These are phyloP conservation scores for Phytophthora europaea DNA, from an alignment of 352 stramenopile species.

Conservation along the genomic window DNA sequence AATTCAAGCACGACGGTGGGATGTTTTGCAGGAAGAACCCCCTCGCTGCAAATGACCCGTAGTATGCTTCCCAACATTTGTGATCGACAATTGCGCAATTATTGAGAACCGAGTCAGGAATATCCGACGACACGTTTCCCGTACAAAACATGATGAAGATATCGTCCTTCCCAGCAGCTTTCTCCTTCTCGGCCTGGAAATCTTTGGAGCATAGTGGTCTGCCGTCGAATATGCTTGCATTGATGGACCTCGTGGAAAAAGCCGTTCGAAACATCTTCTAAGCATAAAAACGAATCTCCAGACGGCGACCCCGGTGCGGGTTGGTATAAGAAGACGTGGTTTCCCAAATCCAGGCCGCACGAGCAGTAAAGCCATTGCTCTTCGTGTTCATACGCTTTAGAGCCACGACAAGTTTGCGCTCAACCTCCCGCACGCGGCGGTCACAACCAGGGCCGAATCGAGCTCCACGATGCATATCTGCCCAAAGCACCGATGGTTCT, in stretches of 20 bases:
- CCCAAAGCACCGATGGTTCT: not conserved
- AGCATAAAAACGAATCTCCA: not conserved
- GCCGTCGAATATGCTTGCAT: not conserved
- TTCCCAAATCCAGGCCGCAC: not conserved
- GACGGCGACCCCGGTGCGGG: not conserved
- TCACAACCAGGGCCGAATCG: not conserved
- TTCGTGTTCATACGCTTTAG: not conserved
- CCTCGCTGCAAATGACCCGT: not conserved
- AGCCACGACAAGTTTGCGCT: not conserved
- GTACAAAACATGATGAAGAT: not conserved
- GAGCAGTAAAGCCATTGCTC: not conserved
- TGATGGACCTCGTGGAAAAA: conserved; percentile 1
- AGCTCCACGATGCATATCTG: not conserved
- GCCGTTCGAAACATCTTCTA: not conserved
- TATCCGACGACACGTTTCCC: not conserved
- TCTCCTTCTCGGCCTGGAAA: not conserved
- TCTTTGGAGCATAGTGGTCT: not conserved
- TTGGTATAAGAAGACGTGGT: not conserved
- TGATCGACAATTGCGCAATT: not conserved
- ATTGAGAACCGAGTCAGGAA: not conserved
- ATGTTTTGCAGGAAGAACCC: too few relatives aligned
- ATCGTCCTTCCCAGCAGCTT: not conserved
- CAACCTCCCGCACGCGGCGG: not conserved
- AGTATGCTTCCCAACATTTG: not conserved
- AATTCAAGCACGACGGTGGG: too few relatives aligned